Conservation (phyloP, 2,329 filamentous ascomycete species). For the Orbilia ellipsospora region DNA sequence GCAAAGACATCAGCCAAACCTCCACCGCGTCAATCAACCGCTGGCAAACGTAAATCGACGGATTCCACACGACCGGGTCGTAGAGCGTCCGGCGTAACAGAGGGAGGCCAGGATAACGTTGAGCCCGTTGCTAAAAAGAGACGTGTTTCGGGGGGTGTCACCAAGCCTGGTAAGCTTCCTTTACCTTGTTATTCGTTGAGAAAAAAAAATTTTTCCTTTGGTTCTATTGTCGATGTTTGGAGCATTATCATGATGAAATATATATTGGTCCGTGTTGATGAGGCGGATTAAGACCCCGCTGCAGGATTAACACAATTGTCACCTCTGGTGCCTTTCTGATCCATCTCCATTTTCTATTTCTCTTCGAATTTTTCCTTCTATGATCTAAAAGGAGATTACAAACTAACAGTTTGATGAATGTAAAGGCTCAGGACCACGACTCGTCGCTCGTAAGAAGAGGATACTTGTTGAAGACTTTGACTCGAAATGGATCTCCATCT, state of each 20-base stretch:
- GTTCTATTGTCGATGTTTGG: conserved; percentile 5
- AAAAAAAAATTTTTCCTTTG: background rate
- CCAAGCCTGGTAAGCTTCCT: conserved; percentile 33
- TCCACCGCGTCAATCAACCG: conserved; percentile 17
- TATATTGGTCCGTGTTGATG: conserved; percentile 56
- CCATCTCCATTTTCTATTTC: conserved; percentile 11
- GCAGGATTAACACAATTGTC: conserved; percentile 54
- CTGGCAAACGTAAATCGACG: conserved; percentile 40
- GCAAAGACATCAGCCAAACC: conserved; percentile 30
- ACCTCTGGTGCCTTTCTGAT: conserved; percentile 54
- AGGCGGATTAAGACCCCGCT: conserved; percentile 56
- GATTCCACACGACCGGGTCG: conserved; percentile 33
- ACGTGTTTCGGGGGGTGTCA: conserved; percentile 26
- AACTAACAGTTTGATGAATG: conserved; percentile 21
- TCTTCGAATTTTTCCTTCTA: background rate
- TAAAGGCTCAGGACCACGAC: conserved; percentile 36
- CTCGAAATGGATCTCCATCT: conserved; percentile 55
- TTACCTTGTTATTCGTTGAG: no score
- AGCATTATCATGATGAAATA: conserved; percentile 50
- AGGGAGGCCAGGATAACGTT: background rate
- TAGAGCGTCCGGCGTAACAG: conserved; percentile 25
- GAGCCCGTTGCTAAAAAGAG: conserved; percentile 13
- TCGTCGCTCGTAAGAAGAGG: conserved; percentile 50
- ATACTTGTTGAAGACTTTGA: conserved; percentile 49
- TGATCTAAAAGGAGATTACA: background rate